Evolutionary conservation across 768 basidiomycete species (phyloP), one percentile per base, ranked within the genome.

Genomic region (Daedaleopsis sinensis): DNA sequence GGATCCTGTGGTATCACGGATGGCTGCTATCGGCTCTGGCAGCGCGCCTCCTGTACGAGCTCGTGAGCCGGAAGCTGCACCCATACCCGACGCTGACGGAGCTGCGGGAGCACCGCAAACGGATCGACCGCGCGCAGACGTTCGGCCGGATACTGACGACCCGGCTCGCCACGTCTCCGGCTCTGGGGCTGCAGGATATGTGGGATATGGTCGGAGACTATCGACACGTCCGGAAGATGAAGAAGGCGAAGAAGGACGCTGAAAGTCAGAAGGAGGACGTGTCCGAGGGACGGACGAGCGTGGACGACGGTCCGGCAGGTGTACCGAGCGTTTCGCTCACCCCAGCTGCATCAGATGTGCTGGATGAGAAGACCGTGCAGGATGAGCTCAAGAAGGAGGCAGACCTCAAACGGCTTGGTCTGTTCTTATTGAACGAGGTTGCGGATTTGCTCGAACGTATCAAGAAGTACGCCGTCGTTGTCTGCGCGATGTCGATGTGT

Each of bases 391-490:
- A 65, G 6, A 77, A 81, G 47, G 71, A 76, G 23, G 55, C 56
- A 52, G 80, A 79, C 61, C 24, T 82, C 7, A 83, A 83, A 68
- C 76, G 78, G 11, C 67, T 75, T 27, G 62, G 74, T 3, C 67
- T 89, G 18, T 70, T 76, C 38, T 37, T 70, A 11, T 37, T 88
- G 52, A 76, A 79, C 47, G 79, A 82, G 43, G 67, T 86, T 37
- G 82, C 83, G 10, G 88, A 90, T 67, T 58, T 87, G 11, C 84
- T 87, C 59, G 89, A 90, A 69, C 77, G 87, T 36, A 62, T 87
- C 27, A 82, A 81, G 72, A 90, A 88, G 88, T 88, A 65, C 32
- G 79, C 57, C 37, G 9, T 35, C 32, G 21, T 42, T 23, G 47
- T 65, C 52, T 12, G 4, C 38, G 68, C 32, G 24, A 50, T 35